A percentile compares a stretch with the other conserved stretches of the same genome.
Conservation (phyloP, 495 filamentous ascomycete species). For the Annulohypoxylon stygium region DNA sequence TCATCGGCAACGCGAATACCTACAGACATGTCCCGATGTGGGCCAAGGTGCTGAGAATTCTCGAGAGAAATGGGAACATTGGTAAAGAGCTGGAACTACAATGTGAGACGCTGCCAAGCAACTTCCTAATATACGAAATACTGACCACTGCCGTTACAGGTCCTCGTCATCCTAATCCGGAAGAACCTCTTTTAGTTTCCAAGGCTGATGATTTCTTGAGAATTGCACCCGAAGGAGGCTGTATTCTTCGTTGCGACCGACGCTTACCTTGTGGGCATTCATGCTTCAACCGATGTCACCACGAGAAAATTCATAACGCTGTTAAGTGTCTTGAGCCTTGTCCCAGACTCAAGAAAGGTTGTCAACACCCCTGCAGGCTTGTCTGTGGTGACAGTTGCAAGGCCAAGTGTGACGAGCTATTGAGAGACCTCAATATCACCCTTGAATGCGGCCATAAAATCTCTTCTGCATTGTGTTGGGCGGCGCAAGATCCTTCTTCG, state of each 20-base stretch:
- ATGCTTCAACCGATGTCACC: constrained; percentile 79
- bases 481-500: constrained; percentile 42
- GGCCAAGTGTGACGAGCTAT: constrained; percentile 48
- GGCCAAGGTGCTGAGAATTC: constrained; percentile 70
- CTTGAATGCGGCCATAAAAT: constrained; percentile 72
- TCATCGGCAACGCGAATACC: constrained; percentile 78
- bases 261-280: constrained; percentile 79
- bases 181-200: constrained; percentile 67
- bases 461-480: constrained; percentile 66
- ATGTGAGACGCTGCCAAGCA: constrained; percentile 56
- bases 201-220: constrained; percentile 72
- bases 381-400: constrained; percentile 68
- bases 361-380: constrained; percentile 71
- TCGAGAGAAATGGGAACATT: constrained; percentile 64
- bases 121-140: background rate
- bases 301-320: constrained; percentile 71
- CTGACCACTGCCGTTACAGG: constrained; percentile 23
- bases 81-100: constrained; percentile 68
- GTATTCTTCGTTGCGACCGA: constrained; percentile 68
- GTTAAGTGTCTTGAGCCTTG: constrained; percentile 74
- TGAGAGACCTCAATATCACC: constrained; percentile 54
- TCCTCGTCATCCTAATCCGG: constrained; percentile 73
- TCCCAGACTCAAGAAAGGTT: constrained; percentile 65
- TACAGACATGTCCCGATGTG: constrained; percentile 74
- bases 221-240: constrained; percentile 79